These are phyloP conservation scores for Wickerhamomyces strasburgensis DNA, from an alignment of 805 yeast species.

Conservation along the genomic window DNA sequence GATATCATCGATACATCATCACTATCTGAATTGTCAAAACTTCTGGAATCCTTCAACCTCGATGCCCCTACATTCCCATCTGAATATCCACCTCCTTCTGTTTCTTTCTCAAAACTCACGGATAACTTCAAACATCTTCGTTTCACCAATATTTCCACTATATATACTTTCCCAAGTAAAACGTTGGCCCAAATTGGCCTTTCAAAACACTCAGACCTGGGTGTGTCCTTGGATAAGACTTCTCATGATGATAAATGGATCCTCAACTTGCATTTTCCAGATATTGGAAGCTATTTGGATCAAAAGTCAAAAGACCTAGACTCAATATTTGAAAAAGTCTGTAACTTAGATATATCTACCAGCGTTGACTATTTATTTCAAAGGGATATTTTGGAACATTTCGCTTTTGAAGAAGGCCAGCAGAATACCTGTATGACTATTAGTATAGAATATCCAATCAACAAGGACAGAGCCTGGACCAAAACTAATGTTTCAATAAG, in stretches of 20 bases:
- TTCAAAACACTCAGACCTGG: conserved; percentile 6
- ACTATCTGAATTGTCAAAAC: conserved; percentile 1
- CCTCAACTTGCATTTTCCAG: conserved; percentile 16
- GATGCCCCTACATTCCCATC: background rate
- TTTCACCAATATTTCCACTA: conserved; percentile 9
- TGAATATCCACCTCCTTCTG: background rate
- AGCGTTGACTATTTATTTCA: conserved; percentile 1
- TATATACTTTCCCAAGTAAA: conserved; percentile 9
- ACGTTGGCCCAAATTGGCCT: conserved; percentile 2
- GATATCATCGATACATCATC: background rate
- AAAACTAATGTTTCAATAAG: conserved; percentile 9
- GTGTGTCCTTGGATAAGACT: conserved; percentile 10
- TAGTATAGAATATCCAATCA: conserved; percentile 10
- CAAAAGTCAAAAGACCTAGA: conserved; percentile 6
- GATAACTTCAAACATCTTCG: conserved; percentile 14
- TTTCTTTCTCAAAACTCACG: background rate
- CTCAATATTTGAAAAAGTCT: conserved; percentile 1
- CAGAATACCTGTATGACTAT: conserved; percentile 9
- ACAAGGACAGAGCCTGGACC: conserved; percentile 8
- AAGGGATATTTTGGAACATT: conserved; percentile 1
- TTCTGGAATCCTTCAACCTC: conserved; percentile 1
- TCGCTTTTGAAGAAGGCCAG: conserved; percentile 4
- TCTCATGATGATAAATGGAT: conserved; percentile 5
- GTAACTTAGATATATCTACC: conserved; percentile 5
- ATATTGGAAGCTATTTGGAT: conserved; percentile 7